phyloP scores from a whole-genome alignment of 2,329 filamentous ascomycete species.

The Trichoderma atrobrunneum region DNA sequence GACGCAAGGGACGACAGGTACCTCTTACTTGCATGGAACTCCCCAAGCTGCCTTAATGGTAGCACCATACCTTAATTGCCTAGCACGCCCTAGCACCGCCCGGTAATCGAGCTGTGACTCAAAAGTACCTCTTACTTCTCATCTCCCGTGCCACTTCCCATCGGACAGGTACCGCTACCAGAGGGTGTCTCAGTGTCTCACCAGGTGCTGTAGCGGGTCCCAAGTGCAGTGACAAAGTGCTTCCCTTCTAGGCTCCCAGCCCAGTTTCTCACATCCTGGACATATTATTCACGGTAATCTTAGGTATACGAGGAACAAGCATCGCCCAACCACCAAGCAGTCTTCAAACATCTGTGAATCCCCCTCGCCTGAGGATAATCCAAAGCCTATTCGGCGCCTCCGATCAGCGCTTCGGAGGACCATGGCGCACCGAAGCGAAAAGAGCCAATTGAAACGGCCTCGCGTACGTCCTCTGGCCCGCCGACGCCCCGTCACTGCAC shows the following conservation, averaged over 20 bases:
- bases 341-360: conserved; percentile 2
- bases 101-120: background rate
- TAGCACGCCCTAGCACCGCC: background rate
- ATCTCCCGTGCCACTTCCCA: background rate
- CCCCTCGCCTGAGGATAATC: conserved; percentile 13
- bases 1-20: background rate
- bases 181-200: background rate
- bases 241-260: conserved; percentile 21
- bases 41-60: background rate
- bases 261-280: conserved; percentile 17
- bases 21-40: background rate
- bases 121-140: background rate
- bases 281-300: conserved; percentile 26
- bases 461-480: conserved; percentile 54
- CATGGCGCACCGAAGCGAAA: conserved; percentile 65
- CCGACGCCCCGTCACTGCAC: conserved; percentile 10
- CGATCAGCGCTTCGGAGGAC: conserved; percentile 25
- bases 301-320: conserved; percentile 25
- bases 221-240: conserved; percentile 17
- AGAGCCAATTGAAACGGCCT: conserved; percentile 80
- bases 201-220: conserved; percentile 2
- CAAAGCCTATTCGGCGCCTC: conserved; percentile 4
- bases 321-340: conserved; percentile 14
- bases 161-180: background rate
- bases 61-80: background rate